A percentile compares a stretch with the other conserved stretches of the same genome.
These are phyloP conservation scores for Vitis cinerea DNA, from an alignment of 164 flowering plant species.

Conservation along the genomic window DNA sequence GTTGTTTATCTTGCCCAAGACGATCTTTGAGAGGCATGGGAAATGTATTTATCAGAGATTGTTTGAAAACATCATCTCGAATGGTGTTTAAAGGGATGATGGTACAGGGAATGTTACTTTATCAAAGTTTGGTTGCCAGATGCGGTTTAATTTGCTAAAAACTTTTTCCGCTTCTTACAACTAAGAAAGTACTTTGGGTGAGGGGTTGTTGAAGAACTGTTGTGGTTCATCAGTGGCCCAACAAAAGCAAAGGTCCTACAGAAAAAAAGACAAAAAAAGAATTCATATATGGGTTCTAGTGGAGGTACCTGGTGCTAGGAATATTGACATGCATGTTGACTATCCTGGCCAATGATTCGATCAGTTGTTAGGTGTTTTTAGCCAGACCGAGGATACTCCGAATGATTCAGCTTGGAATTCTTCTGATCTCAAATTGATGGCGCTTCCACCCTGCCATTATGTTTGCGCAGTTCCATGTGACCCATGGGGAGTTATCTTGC, in stretches of 20 bases:
- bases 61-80: no score
- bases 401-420: conserved; percentile 99
- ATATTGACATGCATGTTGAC: conserved; percentile 90
- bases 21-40: no score
- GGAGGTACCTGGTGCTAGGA: conserved; percentile 99
- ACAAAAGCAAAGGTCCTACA: conserved; percentile 94
- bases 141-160: conserved; percentile 87
- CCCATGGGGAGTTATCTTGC: conserved; percentile 87
- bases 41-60: no score
- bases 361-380: conserved; percentile 81
- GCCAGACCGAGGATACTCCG: conserved; percentile 77
- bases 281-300: conserved; percentile 93
- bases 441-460: conserved; percentile 95
- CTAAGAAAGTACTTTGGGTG: conserved; percentile 96
- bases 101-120: conserved; percentile 90
- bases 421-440: conserved; percentile 86
- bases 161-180: conserved; percentile 85
- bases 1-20: no score
- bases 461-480: conserved; percentile 96
- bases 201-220: conserved; percentile 73
- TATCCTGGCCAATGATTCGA: conserved; percentile 93
- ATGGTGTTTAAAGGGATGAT: no score
- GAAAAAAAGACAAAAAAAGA: conserved; percentile 84
- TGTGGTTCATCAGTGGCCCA: conserved; percentile 63
- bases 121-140: conserved; percentile 95